These are phyloP conservation scores for Nitzschia sp. DNA, from an alignment of 108 stramenopile genomes.

Conservation along the genomic window DNA sequence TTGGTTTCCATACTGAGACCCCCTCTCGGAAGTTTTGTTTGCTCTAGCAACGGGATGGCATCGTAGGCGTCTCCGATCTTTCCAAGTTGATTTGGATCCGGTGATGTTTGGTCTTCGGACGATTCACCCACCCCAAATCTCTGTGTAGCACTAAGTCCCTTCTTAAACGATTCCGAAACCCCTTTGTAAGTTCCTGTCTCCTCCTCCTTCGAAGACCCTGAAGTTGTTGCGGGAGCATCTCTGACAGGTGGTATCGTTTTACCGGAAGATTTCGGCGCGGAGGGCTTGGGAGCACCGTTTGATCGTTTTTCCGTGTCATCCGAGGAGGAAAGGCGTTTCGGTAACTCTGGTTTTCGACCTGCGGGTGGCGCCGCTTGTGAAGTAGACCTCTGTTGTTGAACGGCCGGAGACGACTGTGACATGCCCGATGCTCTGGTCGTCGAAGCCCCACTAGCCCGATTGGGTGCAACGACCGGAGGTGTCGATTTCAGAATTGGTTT, in stretches of 20 bases:
- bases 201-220: conserved; percentile 1
- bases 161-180: conserved; percentile 20
- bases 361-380: not conserved
- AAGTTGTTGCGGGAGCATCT: not conserved
- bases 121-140: conserved; percentile 3
- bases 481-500: not conserved
- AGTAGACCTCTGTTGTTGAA: too few species aligned
- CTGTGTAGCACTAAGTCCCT: conserved; percentile 10
- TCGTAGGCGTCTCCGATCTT: conserved; percentile 51
- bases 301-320: not conserved
- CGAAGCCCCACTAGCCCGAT: too few species aligned
- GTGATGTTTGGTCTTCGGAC: not conserved
- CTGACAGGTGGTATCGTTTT: too few species aligned
- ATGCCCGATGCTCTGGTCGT: not conserved
- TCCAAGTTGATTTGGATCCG: conserved; percentile 1
- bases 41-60: conserved; percentile 58
- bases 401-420: not conserved
- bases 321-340: not conserved
- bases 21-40: conserved; percentile 77
- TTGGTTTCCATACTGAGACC: conserved; percentile 79
- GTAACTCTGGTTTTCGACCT: not conserved
- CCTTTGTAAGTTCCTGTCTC: conserved; percentile 17
- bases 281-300: not conserved
- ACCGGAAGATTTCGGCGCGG: not conserved
- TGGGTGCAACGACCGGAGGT: not conserved